Conservation (phyloP, 2,329 filamentous ascomycete species). For the Podosphaera xanthii region DNA sequence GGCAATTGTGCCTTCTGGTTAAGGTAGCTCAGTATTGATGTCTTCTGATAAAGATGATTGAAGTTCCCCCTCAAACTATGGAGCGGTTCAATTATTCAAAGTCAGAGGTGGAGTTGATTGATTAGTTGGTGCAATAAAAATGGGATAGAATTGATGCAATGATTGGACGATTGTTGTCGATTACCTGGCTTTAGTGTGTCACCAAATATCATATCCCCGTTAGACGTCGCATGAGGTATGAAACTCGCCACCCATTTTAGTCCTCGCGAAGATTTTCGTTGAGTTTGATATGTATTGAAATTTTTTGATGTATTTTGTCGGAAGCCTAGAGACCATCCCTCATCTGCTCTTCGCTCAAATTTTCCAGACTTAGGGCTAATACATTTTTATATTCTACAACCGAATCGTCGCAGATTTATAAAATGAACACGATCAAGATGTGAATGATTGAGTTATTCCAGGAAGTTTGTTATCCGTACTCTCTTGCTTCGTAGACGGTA, state of each 20-base stretch:
- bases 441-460: background rate
- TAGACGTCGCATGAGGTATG: background rate
- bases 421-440: background rate
- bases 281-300: background rate
- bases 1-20: no score
- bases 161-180: background rate
- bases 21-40: no score
- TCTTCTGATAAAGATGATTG: no score
- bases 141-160: no score
- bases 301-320: background rate
- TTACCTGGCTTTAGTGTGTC: background rate
- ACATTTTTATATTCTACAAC: background rate
- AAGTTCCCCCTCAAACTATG: no score
- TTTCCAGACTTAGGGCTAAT: background rate
- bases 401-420: background rate
- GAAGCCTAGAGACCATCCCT: background rate
- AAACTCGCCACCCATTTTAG: background rate
- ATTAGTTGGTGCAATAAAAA: no score
- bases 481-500: no score
- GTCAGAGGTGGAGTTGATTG: no score
- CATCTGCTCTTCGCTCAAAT: background rate
- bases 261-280: background rate
- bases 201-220: background rate
- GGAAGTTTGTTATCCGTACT: no score
- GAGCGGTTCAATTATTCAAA: no score